These are phyloP conservation scores for Carnegiea gigantea DNA, from an alignment of 179 eudicot species.

Conservation along the genomic window DNA sequence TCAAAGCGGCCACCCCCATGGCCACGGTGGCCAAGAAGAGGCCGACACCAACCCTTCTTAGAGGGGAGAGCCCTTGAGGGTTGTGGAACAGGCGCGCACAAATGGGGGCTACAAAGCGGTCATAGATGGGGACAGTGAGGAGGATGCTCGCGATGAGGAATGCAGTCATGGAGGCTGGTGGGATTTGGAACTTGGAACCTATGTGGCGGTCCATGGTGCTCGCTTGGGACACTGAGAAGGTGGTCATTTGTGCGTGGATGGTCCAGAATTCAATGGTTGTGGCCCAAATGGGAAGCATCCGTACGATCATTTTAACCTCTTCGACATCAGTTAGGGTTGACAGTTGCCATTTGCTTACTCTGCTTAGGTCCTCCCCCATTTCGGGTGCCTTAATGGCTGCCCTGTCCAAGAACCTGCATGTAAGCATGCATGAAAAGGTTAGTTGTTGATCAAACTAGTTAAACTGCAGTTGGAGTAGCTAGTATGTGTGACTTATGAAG, in stretches of 20 bases:
- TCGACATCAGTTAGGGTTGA: slow-evolving; percentile 83
- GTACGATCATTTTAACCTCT: slow-evolving; percentile 75
- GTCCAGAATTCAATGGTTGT: slow-evolving; percentile 93
- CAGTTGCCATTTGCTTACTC: slow-evolving; percentile 52
- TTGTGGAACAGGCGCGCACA: slow-evolving; percentile 43
- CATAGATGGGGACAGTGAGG: slow-evolving; percentile 68
- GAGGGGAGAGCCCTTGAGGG: slow-evolving; percentile 73
- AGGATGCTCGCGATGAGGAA: slow-evolving; percentile 75
- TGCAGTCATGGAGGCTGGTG: slow-evolving; percentile 72
- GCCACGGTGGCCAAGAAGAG: slow-evolving; percentile 58
- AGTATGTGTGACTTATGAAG: no score
- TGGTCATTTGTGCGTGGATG: slow-evolving; percentile 89
- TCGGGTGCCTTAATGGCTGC: slow-evolving; percentile 63
- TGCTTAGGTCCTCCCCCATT: slow-evolving; percentile 12
- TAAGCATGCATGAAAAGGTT: not conserved
- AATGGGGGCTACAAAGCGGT: slow-evolving; percentile 51
- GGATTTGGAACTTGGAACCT: slow-evolving; percentile 61
- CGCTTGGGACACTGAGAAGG: slow-evolving; percentile 88
- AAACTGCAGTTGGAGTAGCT: no score
- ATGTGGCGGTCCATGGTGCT: slow-evolving; percentile 78
- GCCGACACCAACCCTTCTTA: slow-evolving; percentile 70
- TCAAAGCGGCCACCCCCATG: slow-evolving; percentile 63
- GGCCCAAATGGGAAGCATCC: slow-evolving; percentile 96
- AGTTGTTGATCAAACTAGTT: not conserved
- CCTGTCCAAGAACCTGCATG: slow-evolving; percentile 77